These are phyloP conservation scores for Vitis hybrid DNA, from an alignment of 177 flowering plant genomes.

Conservation along the genomic window DNA sequence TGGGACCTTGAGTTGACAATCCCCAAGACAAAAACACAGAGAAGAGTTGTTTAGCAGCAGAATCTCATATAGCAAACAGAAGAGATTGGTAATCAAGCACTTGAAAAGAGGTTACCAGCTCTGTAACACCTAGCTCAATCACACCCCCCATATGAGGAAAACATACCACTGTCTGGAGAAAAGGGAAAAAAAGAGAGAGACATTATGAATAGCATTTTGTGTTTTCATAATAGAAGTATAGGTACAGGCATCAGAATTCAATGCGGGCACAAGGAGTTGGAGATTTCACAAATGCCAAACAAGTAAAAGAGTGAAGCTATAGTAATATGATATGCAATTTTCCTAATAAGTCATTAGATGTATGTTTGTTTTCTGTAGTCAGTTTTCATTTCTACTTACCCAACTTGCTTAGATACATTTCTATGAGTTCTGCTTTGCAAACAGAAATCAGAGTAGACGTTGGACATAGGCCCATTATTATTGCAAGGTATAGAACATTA, in stretches of 20 bases:
- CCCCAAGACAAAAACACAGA: not conserved
- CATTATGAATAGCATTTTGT: not conserved
- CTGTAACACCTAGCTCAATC: constrained; percentile 50
- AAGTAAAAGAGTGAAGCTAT: no score
- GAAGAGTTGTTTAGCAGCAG: not conserved
- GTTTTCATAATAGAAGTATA: not conserved
- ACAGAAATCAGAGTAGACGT: not conserved
- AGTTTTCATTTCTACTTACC: no score
- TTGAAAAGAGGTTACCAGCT: constrained; percentile 31
- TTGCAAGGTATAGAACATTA: not conserved
- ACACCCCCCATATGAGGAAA: constrained; percentile 53
- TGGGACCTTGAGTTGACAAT: constrained; percentile 23
- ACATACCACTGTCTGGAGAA: constrained; percentile 48
- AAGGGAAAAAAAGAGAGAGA: not conserved
- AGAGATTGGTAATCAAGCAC: not conserved
- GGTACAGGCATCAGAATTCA: not conserved
- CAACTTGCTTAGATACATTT: no score
- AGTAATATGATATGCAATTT: no score
- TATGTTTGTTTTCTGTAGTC: no score
- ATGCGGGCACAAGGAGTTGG: not conserved
- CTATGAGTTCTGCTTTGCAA: no score
- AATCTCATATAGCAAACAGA: not conserved
- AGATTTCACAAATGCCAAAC: not conserved
- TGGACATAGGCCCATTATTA: not conserved
- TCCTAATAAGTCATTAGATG: no score